These are phyloP conservation scores for Alternaria consortialis DNA, from an alignment of 2,329 filamentous ascomycete genomes.

Conservation along the genomic window DNA sequence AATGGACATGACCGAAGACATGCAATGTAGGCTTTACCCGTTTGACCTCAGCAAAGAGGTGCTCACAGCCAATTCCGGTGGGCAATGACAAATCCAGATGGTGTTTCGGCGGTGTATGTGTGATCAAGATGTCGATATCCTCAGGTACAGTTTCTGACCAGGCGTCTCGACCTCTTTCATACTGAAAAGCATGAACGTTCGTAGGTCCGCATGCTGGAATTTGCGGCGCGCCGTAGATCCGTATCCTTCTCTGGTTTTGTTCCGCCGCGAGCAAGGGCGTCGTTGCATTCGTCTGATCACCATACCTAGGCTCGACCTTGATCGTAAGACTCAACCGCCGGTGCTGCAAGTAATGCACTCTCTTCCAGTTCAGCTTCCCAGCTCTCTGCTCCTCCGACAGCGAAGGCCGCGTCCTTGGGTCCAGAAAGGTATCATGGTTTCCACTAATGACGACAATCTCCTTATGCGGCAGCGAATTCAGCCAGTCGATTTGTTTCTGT, in stretches of 20 bases:
- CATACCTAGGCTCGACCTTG: conserved; percentile 19
- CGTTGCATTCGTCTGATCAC: conserved; percentile 14
- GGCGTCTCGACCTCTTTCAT: conserved; percentile 69
- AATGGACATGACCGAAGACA: conserved; percentile 87
- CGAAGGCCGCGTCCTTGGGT: conserved; percentile 67
- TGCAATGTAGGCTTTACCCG: conserved; percentile 78
- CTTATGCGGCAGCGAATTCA: conserved; percentile 74
- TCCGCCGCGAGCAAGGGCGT: conserved; percentile 35
- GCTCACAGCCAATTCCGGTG: conserved; percentile 72
- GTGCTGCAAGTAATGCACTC: conserved; percentile 79
- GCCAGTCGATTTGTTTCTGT: conserved; percentile 85
- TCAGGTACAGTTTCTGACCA: conserved; percentile 77
- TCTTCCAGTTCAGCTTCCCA: conserved; percentile 69
- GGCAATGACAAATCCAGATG: conserved; percentile 71
- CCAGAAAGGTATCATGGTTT: conserved; percentile 90
- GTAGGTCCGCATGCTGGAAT: conserved; percentile 77
- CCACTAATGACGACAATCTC: conserved; percentile 86
- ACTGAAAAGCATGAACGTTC: conserved; percentile 79
- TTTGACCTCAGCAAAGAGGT: conserved; percentile 76
- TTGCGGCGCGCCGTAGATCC: conserved; percentile 82
- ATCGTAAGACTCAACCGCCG: conserved; percentile 68
- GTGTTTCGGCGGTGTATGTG: conserved; percentile 79
- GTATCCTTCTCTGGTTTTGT: conserved; percentile 61
- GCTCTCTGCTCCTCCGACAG: conserved; percentile 62
- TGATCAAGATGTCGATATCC: conserved; percentile 80